phyloP scores from a whole-genome alignment of 768 basidiomycete genomes.

The Suillus cothurnatus region DNA sequence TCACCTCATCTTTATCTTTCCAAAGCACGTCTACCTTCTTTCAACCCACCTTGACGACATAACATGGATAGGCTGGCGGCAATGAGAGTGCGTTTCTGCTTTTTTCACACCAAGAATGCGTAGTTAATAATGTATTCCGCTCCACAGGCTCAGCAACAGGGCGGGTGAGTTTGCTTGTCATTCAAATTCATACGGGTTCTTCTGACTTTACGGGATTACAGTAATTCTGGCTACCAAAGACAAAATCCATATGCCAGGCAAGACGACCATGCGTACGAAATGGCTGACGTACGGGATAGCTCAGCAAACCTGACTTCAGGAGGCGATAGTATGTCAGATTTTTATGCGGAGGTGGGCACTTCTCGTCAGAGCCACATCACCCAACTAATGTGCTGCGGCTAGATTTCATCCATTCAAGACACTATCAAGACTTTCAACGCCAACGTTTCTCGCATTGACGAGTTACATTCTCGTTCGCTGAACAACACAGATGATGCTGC shows the following conservation, averaged over 20 bases:
- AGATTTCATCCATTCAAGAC: conserved; percentile 82
- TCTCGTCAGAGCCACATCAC: neutral
- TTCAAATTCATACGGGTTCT: conserved; percentile 10
- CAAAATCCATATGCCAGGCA: conserved; percentile 70
- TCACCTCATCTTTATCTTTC: neutral
- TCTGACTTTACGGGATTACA: conserved; percentile 20
- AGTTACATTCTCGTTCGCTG: conserved; percentile 73
- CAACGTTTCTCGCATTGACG: conserved; percentile 68
- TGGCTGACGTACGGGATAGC: conserved; percentile 68
- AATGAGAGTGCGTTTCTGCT: conserved; percentile 60
- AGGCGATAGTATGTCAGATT: conserved; percentile 61
- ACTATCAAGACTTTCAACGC: conserved; percentile 64
- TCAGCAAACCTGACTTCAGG: conserved; percentile 48
- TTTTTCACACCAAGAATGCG: neutral
- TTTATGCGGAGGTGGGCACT: conserved; percentile 71
- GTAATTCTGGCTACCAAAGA: conserved; percentile 34
- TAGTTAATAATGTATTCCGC: conserved; percentile 18
- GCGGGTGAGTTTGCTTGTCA: conserved; percentile 49
- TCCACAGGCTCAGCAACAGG: conserved; percentile 69
- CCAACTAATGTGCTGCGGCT: neutral
- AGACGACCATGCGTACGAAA: conserved; percentile 63
- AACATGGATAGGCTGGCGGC: conserved; percentile 86
- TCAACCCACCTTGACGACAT: conserved; percentile 54
- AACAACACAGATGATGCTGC: conserved; percentile 75
- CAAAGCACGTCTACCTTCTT: conserved; percentile 13